phyloP scores from a whole-genome alignment of 2,329 filamentous ascomycete genomes.

The Leptodontidium sp. region DNA sequence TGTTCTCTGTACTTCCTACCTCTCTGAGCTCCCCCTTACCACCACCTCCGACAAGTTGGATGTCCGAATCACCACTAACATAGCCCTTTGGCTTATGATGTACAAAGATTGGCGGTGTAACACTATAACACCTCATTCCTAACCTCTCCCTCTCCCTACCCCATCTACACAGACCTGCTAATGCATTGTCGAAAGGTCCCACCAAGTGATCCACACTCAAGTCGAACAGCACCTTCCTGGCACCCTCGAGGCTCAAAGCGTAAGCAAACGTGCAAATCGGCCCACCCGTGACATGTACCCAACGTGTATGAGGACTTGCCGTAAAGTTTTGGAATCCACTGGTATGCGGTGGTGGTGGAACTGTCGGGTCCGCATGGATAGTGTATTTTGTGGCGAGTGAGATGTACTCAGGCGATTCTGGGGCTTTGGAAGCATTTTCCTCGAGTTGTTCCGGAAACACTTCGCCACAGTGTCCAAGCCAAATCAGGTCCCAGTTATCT shows the following conservation, averaged over 20 bases:
- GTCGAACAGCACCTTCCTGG: constrained; percentile 61
- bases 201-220: constrained; percentile 53
- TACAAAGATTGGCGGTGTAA: constrained; percentile 49
- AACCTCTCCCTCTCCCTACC: constrained; percentile 39
- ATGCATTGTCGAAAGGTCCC: constrained; percentile 47
- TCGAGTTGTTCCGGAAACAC: constrained; percentile 30
- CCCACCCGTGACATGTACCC: constrained; percentile 42
- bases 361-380: constrained; percentile 41
- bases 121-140: constrained; percentile 46
- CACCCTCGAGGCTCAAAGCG: constrained; percentile 43
- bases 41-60: constrained; percentile 38
- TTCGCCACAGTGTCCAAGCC: constrained; percentile 50
- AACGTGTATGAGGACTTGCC: constrained; percentile 36
- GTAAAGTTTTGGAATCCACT: constrained; percentile 26
- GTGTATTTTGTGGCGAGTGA: constrained; percentile 35
- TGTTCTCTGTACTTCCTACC: constrained; percentile 45
- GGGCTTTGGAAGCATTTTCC: constrained; percentile 17
- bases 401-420: constrained; percentile 16
- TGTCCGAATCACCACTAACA: constrained; percentile 46
- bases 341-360: constrained; percentile 35
- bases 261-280: constrained; percentile 50
- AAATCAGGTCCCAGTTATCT: constrained; percentile 50
- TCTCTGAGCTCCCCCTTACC: constrained; percentile 30
- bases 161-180: constrained; percentile 45
- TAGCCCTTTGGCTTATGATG: constrained; percentile 47